Conservation (phyloP, 176 grass and related monocot species). For the Phragmites australis region DNA sequence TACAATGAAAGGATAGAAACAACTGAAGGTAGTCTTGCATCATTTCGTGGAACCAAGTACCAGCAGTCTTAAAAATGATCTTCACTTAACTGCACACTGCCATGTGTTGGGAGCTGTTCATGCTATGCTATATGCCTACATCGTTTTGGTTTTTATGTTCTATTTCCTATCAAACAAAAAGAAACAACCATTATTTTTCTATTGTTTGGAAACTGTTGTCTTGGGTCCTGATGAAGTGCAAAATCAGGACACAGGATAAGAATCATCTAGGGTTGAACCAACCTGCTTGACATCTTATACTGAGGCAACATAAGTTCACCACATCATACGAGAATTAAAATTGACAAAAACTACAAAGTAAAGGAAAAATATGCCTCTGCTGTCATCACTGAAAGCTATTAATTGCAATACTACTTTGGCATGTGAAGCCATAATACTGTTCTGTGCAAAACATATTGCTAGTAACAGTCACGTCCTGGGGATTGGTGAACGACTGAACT, state of each 20-base stretch:
- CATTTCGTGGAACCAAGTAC: background rate
- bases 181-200: background rate
- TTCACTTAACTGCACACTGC: slow-evolving; percentile 3
- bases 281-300: background rate
- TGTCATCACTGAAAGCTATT: background rate
- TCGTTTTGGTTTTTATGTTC: background rate
- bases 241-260: background rate
- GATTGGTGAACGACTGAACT: background rate
- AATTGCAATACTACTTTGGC: background rate
- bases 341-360: background rate
- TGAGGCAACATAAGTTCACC: background rate
- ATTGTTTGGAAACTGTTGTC: background rate
- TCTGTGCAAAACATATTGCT: background rate
- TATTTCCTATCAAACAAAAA: background rate
- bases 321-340: background rate
- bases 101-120: background rate
- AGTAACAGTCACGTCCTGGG: background rate
- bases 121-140: background rate
- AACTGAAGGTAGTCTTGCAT: background rate
- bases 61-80: slow-evolving; percentile 16
- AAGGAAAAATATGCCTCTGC: background rate
- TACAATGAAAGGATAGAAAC: background rate
- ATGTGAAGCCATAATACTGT: background rate
- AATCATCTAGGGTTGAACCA: background rate
- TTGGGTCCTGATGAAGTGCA: background rate